Evolutionary conservation across 768 basidiomycete species (phyloP).

Genomic region (Hirschioporus abietinus): DNA sequence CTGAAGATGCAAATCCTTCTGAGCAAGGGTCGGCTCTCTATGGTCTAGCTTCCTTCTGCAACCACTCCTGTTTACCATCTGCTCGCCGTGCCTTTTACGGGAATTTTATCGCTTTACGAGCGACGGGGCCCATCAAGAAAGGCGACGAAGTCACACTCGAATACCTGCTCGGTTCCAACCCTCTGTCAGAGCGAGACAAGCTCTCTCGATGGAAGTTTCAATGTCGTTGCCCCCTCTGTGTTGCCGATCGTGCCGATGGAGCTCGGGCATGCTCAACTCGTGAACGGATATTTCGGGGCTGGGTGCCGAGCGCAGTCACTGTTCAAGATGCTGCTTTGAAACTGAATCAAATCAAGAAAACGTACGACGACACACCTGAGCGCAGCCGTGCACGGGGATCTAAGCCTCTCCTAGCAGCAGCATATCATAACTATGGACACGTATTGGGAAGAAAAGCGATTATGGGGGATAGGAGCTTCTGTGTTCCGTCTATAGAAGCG

Average conservation of each 20-base stretch:
- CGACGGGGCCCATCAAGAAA: background rate
- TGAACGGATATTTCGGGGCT: background rate
- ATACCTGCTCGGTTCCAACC: background rate
- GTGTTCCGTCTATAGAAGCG: background rate
- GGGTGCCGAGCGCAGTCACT: background rate
- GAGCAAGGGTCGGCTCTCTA: background rate
- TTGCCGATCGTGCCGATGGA: constrained; percentile 1
- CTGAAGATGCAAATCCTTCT: background rate
- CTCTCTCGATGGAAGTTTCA: background rate
- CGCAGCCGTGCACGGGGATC: background rate
- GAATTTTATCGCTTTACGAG: background rate
- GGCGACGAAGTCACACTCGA: constrained; percentile 2
- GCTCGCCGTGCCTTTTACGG: background rate
- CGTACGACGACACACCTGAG: background rate
- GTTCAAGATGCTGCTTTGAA: background rate
- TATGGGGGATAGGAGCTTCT: background rate
- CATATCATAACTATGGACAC: background rate
- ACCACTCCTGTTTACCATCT: background rate
- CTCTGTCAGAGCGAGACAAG: background rate
- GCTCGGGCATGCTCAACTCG: background rate
- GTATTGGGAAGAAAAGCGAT: background rate
- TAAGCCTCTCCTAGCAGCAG: background rate
- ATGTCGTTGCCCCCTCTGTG: background rate
- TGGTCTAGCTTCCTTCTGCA: background rate
- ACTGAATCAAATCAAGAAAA: background rate